Conservation (phyloP, 1,139 yeast genomes). For the Ogataea hybrid region DNA sequence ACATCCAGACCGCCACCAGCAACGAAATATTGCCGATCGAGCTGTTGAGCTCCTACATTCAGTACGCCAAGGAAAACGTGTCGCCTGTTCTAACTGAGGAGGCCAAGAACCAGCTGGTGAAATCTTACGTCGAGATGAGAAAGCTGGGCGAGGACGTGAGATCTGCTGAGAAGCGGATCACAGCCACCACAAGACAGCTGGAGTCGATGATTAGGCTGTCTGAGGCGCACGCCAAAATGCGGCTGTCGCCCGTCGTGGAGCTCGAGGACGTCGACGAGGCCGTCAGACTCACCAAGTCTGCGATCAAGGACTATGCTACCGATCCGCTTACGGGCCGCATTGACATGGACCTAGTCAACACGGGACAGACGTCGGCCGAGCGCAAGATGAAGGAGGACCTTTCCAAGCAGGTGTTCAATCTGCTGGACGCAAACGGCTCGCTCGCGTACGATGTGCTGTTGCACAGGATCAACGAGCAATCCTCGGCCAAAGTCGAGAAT, state of each 20-base stretch:
- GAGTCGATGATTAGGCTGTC: constrained; percentile 93
- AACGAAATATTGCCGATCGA: constrained; percentile 80
- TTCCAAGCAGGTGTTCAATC: constrained; percentile 53
- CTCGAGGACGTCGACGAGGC: constrained; percentile 90
- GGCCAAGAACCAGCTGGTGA: constrained; percentile 85
- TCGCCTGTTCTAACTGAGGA: constrained; percentile 76
- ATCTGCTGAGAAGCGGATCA: constrained; percentile 82
- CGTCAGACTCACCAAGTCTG: constrained; percentile 85
- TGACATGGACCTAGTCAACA: constrained; percentile 96
- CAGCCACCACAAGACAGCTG: constrained; percentile 96
- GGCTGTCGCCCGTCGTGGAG: constrained; percentile 68
- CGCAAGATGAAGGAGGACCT: constrained; percentile 76
- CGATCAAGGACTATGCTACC: constrained; percentile 96
- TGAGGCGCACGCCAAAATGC: constrained; percentile 98
- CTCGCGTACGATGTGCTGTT: constrained; percentile 63
- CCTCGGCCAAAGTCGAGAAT: constrained; percentile 68
- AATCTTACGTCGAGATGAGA: constrained; percentile 90
- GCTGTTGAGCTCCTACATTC: constrained; percentile 81
- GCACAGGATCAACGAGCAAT: constrained; percentile 63
- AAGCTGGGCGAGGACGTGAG: constrained; percentile 90
- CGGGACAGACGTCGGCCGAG: constrained; percentile 91
- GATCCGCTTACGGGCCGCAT: constrained; percentile 96
- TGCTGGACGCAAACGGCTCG: constrained; percentile 41
- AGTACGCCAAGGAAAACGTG: constrained; percentile 82
- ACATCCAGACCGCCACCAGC: constrained; percentile 67